Conservation (phyloP, 805 yeast genomes). For the Lipomyces mesembrius region DNA sequence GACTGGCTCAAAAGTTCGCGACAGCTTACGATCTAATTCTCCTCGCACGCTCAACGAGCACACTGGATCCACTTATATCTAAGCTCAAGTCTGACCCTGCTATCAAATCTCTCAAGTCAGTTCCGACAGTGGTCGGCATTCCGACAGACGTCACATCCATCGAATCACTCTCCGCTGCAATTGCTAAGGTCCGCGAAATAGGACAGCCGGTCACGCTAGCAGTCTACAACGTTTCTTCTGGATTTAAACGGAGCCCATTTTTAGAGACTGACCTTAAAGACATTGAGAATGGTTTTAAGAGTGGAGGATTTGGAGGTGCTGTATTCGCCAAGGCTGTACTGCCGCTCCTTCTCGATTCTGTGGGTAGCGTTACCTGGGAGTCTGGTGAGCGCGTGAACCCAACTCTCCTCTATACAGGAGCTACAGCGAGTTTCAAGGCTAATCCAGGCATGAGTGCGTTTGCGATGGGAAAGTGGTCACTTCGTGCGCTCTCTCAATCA, state of each 20-base stretch:
- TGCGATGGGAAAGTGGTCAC: constrained; percentile 28
- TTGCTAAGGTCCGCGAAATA: constrained; percentile 11
- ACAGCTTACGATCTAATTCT: constrained; percentile 25
- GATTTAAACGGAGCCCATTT: constrained; percentile 24
- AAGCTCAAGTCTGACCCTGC: constrained; percentile 12
- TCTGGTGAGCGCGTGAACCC: constrained; percentile 11
- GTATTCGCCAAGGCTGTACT: constrained; percentile 22
- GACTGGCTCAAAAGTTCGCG: constrained; percentile 25
- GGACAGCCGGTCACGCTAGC: constrained; percentile 29
- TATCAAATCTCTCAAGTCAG: constrained; percentile 5
- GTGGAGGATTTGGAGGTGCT: constrained; percentile 18
- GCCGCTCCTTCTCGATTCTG: constrained; percentile 22
- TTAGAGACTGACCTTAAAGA: constrained; percentile 19
- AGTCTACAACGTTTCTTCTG: constrained; percentile 30
- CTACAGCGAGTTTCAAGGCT: constrained; percentile 34
- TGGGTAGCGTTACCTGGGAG: constrained; percentile 3
- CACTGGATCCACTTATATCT: constrained; percentile 5
- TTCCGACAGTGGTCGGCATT: constrained; percentile 17
- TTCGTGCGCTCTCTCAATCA: constrained; percentile 28
- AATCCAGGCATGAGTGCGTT: constrained; percentile 30
- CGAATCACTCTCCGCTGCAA: constrained; percentile 11
- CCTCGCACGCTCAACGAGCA: constrained; percentile 22
- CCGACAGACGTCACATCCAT: constrained; percentile 24
- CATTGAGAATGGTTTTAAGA: constrained; percentile 16
- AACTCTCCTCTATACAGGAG: constrained; percentile 33